A percentile compares a stretch with the other conserved stretches of the same genome.
Conservation (phyloP, 2,329 filamentous ascomycete species). For the Chrysosphaeria jannelii region DNA sequence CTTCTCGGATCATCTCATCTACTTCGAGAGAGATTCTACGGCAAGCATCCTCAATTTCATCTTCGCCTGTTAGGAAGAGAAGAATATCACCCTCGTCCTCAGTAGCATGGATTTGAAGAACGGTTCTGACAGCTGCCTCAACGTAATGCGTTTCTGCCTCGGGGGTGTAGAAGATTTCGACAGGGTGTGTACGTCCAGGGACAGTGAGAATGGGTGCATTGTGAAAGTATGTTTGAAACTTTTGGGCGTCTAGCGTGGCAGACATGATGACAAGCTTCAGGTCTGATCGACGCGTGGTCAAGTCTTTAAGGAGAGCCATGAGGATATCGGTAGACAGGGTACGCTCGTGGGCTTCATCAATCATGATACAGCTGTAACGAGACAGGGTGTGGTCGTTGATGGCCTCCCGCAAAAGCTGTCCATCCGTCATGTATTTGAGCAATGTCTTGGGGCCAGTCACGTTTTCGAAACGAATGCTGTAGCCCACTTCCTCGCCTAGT, state of each 20-base stretch:
- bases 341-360: slow-evolving; percentile 94
- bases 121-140: slow-evolving; percentile 77
- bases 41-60: slow-evolving; percentile 92
- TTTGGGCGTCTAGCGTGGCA: slow-evolving; percentile 85
- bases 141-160: slow-evolving; percentile 93
- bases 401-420: slow-evolving; percentile 87
- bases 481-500: slow-evolving; percentile 83
- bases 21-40: slow-evolving; percentile 73
- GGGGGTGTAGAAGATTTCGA: slow-evolving; percentile 95
- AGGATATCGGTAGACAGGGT: slow-evolving; percentile 92
- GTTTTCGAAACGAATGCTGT: slow-evolving; percentile 97
- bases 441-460: slow-evolving; percentile 66
- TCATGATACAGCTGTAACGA: slow-evolving; percentile 89
- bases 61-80: slow-evolving; percentile 86
- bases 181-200: slow-evolving; percentile 78
- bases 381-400: slow-evolving; percentile 84
- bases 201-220: slow-evolving; percentile 80
- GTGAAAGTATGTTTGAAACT: slow-evolving; percentile 94
- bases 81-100: slow-evolving; percentile 82
- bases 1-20: slow-evolving; percentile 75
- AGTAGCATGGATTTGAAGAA: slow-evolving; percentile 83
- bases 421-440: slow-evolving; percentile 99
- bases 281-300: slow-evolving; percentile 53
- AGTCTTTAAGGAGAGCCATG: slow-evolving; percentile 85
- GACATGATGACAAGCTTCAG: slow-evolving; percentile 99